Conservation (phyloP, 1,284 basidiomycete genomes). For the Boletus mariae region DNA sequence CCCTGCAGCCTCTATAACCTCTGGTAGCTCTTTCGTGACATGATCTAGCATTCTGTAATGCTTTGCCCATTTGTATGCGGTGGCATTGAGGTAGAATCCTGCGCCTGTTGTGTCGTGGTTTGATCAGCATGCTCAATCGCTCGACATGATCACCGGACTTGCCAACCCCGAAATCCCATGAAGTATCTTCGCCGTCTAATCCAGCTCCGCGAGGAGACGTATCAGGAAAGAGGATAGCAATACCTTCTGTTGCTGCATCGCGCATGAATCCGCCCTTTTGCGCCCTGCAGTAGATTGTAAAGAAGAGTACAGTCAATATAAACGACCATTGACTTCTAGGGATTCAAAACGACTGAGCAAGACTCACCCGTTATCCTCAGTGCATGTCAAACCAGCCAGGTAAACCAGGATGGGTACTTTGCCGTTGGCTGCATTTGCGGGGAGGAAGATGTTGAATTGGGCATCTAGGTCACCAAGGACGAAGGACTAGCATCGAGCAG, state of each 20-base stretch:
- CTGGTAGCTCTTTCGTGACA: slow-evolving; percentile 79
- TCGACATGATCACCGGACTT: slow-evolving; percentile 9
- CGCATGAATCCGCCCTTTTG: slow-evolving; percentile 87
- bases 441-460: slow-evolving; percentile 89
- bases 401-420: slow-evolving; percentile 86
- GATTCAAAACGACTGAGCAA: background rate
- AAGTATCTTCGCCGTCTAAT: slow-evolving; percentile 82
- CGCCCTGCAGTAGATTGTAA: slow-evolving; percentile 44
- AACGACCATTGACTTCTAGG: background rate
- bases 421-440: slow-evolving; percentile 51
- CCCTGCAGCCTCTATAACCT: slow-evolving; percentile 64
- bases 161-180: slow-evolving; percentile 92
- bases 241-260: slow-evolving; percentile 75
- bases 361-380: slow-evolving; percentile 86
- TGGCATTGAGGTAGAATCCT: slow-evolving; percentile 92
- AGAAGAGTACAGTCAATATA: background rate
- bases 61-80: slow-evolving; percentile 71
- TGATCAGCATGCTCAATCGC: slow-evolving; percentile 1
- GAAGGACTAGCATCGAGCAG: slow-evolving; percentile 43
- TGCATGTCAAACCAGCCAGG: slow-evolving; percentile 92
- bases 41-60: slow-evolving; percentile 92
- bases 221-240: slow-evolving; percentile 94
- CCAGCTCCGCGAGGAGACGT: slow-evolving; percentile 92
- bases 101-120: slow-evolving; percentile 51
- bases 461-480: slow-evolving; percentile 79